A percentile compares a stretch with the other conserved stretches of the same genome.
These are phyloP conservation scores for Cercospora brassicicola DNA, from an alignment of 2,329 filamentous ascomycete species.

Conservation along the genomic window DNA sequence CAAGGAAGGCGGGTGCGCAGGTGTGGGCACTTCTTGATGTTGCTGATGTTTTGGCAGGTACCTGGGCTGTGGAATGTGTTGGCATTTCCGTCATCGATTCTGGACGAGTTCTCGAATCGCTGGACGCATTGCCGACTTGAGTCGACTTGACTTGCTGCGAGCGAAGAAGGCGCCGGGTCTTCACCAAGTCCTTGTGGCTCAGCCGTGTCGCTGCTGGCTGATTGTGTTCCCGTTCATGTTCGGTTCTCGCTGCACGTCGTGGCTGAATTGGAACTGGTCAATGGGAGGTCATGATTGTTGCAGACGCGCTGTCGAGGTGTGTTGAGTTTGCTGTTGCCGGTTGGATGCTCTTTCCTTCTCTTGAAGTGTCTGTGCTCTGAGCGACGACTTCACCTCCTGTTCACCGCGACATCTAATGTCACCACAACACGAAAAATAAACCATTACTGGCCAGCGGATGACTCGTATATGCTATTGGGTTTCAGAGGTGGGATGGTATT, in stretches of 20 bases:
- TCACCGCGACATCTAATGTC: neutral
- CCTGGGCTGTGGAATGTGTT: neutral
- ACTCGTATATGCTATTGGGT: neutral
- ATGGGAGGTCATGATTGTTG: neutral
- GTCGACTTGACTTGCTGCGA: neutral
- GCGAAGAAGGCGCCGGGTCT: neutral
- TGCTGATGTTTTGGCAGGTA: no score
- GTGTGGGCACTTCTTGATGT: no score
- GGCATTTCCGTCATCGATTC: neutral
- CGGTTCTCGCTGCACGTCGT: neutral
- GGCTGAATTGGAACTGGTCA: neutral
- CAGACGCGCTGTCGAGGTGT: neutral
- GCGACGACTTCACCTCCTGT: neutral
- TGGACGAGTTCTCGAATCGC: neutral
- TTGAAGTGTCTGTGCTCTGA: neutral
- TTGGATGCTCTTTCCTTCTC: neutral
- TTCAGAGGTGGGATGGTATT: neutral
- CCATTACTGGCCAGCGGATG: neutral
- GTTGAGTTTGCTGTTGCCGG: neutral
- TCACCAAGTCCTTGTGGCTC: neutral
- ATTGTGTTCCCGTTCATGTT: neutral
- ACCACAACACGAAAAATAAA: neutral
- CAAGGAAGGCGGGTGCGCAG: no score
- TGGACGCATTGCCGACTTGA: neutral
- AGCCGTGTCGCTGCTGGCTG: neutral